Evolutionary conservation across 2,329 filamentous ascomycete genomes (phyloP).

Genomic region (Fusarium aywerte): DNA sequence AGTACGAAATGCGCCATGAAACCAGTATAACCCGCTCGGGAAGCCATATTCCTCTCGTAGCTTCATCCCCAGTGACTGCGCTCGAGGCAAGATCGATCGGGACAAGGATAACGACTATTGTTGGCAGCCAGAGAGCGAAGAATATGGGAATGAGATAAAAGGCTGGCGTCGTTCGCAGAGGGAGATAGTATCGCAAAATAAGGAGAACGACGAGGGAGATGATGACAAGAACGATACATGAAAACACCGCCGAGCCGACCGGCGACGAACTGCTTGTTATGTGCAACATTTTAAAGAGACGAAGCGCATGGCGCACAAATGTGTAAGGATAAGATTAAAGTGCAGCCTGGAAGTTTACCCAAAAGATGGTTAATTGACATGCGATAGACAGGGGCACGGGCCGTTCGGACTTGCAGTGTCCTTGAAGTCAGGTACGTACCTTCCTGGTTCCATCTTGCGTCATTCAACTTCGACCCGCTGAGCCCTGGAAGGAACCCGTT

Average conservation of each 20-base stretch:
- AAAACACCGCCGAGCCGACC: constrained; percentile 83
- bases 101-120: constrained; percentile 89
- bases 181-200: constrained; percentile 88
- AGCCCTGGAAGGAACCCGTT: background rate
- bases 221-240: constrained; percentile 74
- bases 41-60: constrained; percentile 86
- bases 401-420: constrained; percentile 31
- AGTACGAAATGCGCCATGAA: constrained; percentile 95
- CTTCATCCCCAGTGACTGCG: constrained; percentile 75
- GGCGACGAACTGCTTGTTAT: constrained; percentile 66
- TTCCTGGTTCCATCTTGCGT: constrained; percentile 31
- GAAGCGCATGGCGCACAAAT: constrained; percentile 45
- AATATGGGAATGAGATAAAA: constrained; percentile 94
- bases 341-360: constrained; percentile 21
- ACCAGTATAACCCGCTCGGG: constrained; percentile 81
- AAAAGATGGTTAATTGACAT: constrained; percentile 29
- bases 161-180: constrained; percentile 87
- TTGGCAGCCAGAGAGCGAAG: constrained; percentile 92
- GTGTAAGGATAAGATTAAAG: constrained; percentile 39
- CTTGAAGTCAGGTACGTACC: constrained; percentile 25
- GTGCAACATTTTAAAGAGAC: constrained; percentile 61
- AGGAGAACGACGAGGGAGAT: constrained; percentile 83
- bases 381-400: constrained; percentile 42
- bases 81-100: constrained; percentile 95
- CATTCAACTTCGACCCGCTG: constrained; percentile 21